Evolutionary conservation across 176 grass and related monocot species (phyloP).

Genomic region (Cocos nucifera): DNA sequence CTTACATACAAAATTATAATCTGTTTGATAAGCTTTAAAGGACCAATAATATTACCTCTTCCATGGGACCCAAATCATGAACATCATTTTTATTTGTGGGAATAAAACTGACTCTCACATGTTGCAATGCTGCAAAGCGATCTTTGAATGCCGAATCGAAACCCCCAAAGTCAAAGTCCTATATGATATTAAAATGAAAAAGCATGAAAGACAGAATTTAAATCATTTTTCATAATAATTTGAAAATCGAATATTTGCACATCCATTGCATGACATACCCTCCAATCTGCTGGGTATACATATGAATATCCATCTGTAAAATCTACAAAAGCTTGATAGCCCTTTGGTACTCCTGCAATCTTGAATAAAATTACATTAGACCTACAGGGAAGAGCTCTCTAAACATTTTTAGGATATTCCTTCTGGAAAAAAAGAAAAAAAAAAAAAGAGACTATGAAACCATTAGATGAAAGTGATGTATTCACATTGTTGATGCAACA

Average conservation of each 20-base stretch:
- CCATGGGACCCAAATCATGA: conserved; percentile 83
- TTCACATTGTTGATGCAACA: too few species aligned
- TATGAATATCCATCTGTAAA: conserved; percentile 73
- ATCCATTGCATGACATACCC: conserved; percentile 33
- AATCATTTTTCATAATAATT: background rate
- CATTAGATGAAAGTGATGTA: too few species aligned
- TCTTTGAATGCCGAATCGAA: conserved; percentile 97
- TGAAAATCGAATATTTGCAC: background rate
- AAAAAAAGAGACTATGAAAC: background rate
- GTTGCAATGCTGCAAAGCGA: conserved; percentile 53
- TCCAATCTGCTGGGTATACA: conserved; percentile 82
- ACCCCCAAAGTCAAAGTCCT: conserved; percentile 91
- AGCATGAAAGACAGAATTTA: background rate
- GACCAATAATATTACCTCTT: conserved; percentile 39
- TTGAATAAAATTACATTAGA: conserved; percentile 6
- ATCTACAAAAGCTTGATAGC: conserved; percentile 72
- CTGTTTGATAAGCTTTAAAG: background rate
- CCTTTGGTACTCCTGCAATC: conserved; percentile 60
- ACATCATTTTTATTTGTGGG: conserved; percentile 78
- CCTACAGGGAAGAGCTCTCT: background rate
- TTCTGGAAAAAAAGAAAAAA: background rate
- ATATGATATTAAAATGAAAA: background rate
- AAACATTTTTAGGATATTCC: conserved; percentile 2
- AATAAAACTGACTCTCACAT: conserved; percentile 69
- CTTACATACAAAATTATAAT: conserved; percentile 4